Base-by-base conservation (phyloP, 768 basidiomycete species). In the Omphalotus guepiniiformis region DNA sequence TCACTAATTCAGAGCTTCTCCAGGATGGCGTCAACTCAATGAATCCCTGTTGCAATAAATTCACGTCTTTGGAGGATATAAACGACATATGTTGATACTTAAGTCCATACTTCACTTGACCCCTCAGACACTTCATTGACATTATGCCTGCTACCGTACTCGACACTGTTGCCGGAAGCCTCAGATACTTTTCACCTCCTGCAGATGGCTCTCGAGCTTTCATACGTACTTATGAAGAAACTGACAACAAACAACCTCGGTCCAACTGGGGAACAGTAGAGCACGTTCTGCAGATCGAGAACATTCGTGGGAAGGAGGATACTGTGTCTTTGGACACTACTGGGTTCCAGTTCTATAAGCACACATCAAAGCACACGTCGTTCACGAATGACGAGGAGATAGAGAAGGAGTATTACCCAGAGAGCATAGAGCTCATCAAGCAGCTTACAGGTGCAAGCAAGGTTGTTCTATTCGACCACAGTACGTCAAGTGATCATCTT, bases 381-480 rank as follows among this genome's bases (percentile, higher is more conserved):
- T 76, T 75, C 58, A 41, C 52, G 1, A 56, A 66, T 44, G 67
- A 73, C 39, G 65, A 63, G 22, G 65, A 62, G 23, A 55, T 63
- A 52, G 39, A 39, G 32, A 67, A 65, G 44, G 69, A 68, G 39
- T 76, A 76, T 53, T 75, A 75, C 58, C 61, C 65, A 2, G 74
- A 76, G 59, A 66, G 67, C 46, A 59, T 63, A 21, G 67, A 67
- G 57, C 55, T 75, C 29, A 50, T 75, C 34, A 74, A 75, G 63
- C 49, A 67, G 49, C 42, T 71, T 19, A 72, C 71, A 0, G 73
- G 74, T 16, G 74, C 74, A 2, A 67, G 58, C 47, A 61, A 63
- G 32, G 69, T 69, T 21, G 67, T 74, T 15, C 45, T 72, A 21
- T 76, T 74, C 47, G 72, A 74, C 47, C 72, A 73, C 52, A 73